These are phyloP conservation scores for Eucalyptus virginea DNA, from an alignment of 345 rosid genomes.

Conservation along the genomic window DNA sequence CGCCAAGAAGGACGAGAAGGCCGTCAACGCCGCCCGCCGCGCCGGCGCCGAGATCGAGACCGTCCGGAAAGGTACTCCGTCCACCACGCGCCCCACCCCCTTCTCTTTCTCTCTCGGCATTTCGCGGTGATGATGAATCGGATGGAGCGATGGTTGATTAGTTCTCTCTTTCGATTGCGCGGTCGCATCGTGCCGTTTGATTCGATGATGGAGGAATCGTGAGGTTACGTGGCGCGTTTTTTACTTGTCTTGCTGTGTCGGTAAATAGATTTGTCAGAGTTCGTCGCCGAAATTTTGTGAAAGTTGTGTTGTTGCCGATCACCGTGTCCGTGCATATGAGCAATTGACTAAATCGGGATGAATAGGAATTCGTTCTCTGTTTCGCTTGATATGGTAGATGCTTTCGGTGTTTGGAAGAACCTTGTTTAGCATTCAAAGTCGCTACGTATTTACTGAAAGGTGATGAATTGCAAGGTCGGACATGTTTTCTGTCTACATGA, in stretches of 20 bases:
- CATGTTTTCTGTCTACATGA: neutral
- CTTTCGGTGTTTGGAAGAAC: neutral
- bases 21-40: constrained; percentile 84
- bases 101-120: neutral
- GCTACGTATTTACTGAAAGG: neutral
- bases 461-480: neutral
- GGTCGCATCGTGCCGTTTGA: neutral
- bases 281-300: neutral
- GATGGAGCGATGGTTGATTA: neutral
- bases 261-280: neutral
- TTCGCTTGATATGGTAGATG: neutral
- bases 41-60: constrained; percentile 73
- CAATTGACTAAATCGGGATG: neutral
- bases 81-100: neutral
- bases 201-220: neutral
- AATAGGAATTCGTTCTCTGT: neutral
- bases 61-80: constrained; percentile 34
- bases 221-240: neutral
- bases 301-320: neutral
- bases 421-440: neutral
- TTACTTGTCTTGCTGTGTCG: neutral
- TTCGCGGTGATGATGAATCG: neutral
- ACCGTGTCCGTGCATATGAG: neutral
- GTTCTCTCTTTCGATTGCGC: neutral
- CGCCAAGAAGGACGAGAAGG: constrained; percentile 68